A percentile compares a stretch with the other conserved stretches of the same genome.
These are phyloP conservation scores for Tilletia caries DNA, from an alignment of 1,284 basidiomycete species.

Conservation along the genomic window DNA sequence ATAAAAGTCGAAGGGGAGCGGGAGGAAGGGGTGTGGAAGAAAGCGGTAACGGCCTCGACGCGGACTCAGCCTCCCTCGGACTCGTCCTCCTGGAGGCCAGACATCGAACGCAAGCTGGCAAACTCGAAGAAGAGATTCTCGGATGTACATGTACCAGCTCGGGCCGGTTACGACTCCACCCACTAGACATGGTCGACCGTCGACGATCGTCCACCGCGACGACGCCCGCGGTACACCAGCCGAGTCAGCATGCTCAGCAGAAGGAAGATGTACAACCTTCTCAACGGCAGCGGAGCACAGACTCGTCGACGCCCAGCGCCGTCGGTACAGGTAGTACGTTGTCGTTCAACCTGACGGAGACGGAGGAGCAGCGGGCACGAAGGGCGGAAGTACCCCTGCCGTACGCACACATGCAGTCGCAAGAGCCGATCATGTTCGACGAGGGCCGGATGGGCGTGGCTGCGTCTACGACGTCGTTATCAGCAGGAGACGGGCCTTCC, in stretches of 20 bases:
- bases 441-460: conserved; percentile 7
- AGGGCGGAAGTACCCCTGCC: conserved; percentile 41
- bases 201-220: too few species aligned
- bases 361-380: conserved; percentile 28
- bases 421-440: conserved; percentile 12
- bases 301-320: too few species aligned
- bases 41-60: background rate
- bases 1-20: background rate
- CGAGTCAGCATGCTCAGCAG: too few species aligned
- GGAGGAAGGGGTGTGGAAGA: background rate
- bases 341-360: conserved; percentile 43
- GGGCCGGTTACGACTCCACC: conserved; percentile 14
- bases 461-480: background rate
- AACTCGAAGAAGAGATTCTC: conserved; percentile 5
- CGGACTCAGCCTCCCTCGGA: background rate
- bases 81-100: background rate
- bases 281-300: too few species aligned
- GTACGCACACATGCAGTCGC: conserved; percentile 37
- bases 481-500: background rate
- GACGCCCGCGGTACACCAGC: too few species aligned
- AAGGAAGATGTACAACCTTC: too few species aligned
- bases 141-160: background rate
- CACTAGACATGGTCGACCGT: conserved; percentile 9
- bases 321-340: conserved; percentile 12
- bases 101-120: background rate